A percentile compares a stretch with the other conserved stretches of the same genome.
phyloP scores from a whole-genome alignment of 2,329 filamentous ascomycete species.

The Pseudogymnoascus sp. region DNA sequence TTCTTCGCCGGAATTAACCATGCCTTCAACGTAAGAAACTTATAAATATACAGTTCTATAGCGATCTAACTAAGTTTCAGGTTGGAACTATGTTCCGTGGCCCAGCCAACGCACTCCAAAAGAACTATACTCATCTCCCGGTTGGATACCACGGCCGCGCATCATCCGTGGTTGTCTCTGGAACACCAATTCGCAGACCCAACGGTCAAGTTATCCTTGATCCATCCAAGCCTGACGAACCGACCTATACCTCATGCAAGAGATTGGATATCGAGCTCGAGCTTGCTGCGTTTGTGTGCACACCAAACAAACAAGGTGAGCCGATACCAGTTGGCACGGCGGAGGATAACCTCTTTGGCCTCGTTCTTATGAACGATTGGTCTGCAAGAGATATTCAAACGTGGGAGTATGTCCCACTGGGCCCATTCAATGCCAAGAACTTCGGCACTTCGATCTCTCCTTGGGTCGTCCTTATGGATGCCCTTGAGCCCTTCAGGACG shows the following conservation, averaged over 20 bases:
- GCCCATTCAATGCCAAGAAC: conserved; percentile 79
- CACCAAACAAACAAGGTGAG: conserved; percentile 55
- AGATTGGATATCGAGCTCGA: conserved; percentile 75
- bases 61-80: conserved; percentile 12
- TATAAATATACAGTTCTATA: conserved; percentile 11
- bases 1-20: conserved; percentile 79
- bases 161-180: conserved; percentile 67
- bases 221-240: conserved; percentile 52
- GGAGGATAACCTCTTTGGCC: conserved; percentile 65
- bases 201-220: conserved; percentile 66
- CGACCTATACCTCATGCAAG: conserved; percentile 55
- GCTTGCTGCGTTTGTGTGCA: conserved; percentile 66
- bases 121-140: conserved; percentile 74
- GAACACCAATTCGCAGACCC: conserved; percentile 65
- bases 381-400: conserved; percentile 73
- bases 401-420: conserved; percentile 78
- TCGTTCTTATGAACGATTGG: conserved; percentile 84
- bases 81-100: conserved; percentile 67
- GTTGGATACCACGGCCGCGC: conserved; percentile 76
- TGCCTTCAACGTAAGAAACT: conserved; percentile 47
- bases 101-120: conserved; percentile 63
- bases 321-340: conserved; percentile 57
- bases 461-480: conserved; percentile 72
- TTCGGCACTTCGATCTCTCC: conserved; percentile 70
- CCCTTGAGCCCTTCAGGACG: conserved; percentile 59